Base-by-base conservation (phyloP, 2,329 filamentous ascomycete genomes). In the Dothideomycetes sp. region DNA sequence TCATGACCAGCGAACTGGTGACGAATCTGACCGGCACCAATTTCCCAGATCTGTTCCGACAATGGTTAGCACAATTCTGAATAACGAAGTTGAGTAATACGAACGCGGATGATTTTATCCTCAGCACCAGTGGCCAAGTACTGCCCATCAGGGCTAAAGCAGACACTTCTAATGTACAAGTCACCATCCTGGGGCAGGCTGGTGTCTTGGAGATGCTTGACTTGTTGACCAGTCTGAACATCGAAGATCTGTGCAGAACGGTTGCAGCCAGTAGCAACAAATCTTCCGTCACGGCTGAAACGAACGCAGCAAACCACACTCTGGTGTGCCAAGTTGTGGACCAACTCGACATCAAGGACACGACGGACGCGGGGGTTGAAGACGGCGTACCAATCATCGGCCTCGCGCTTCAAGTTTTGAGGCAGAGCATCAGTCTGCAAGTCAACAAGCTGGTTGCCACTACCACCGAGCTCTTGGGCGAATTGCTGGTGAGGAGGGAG, bases 191-290 rank as follows among this genome's bases (percentile, higher is more conserved):
- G 80, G 51, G 93, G 86, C 32, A 87, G 84, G 32, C 74, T 82
- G 52, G 89, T 83, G 54, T 98, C 91, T 61, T 94, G 86, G 23
- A 96, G 70, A 45, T 91, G 82, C 51, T 85, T 91, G 39, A 96
- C 79, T 61, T 89, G 91, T 52, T 85, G 78, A 42, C 91, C 91
- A 12, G 78, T 83, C 53, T 78, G 73, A 29, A 96, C 89, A 50
- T 98, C 91, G 62, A 91, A 98, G 54, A 98, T 98, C 64, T 96
- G 89, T n/a, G 91, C 91, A n/a, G 87, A 94, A 49, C 88, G 74
- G 64, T 98, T 98, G 71, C 91, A 96, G 30, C 91, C 91, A 4
- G 91, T 98, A 6, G 91, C 91, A 41, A 98, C 84, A 53, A 85
- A 95, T 58, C 94, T 88, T 51, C 91, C 91, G 57, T 98, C 91